Base-by-base conservation (phyloP, 148 eudicot genomes). In the Spergularia bocconei region DNA sequence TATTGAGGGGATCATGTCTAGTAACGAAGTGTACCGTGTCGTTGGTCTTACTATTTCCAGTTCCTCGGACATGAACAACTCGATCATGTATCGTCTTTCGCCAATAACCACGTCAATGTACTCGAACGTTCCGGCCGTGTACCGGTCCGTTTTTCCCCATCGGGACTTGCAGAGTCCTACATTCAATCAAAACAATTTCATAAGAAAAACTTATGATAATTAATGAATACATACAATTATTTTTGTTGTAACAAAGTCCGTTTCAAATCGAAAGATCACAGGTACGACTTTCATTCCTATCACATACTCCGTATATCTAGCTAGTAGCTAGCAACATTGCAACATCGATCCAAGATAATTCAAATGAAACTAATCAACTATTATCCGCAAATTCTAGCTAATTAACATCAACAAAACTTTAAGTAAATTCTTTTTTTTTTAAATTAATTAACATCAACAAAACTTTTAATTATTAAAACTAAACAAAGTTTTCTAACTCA, bases 131-230 rank as follows among this genome's bases (percentile, higher is more conserved):
- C 97, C 97, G 0, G 91, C 77, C 38, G 91, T 86, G 38, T 70
- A 19, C 6, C 78, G 60, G 3, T 87, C 86, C 2, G 71, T 82
- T 80, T 82, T 91, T 73, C 82, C 91, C 98, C 98, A 91, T 56
- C 87, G 83, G 16, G 97, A 91, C 76, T 89, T 91, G 98, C 98
- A 93, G 5, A 88, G 75, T 7, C 97, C 97, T 92, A 79, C 29
- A 74, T 56, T 38, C 17, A 11, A 11, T 56, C 16, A 11, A 75
- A 75, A 13, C 54, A 5, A 1, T 10, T n/a, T 12, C 70, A 11
- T 74, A 8, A 33, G 33, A 51, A 48, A 48, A 39, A 17, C 50
- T 16, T 11, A 17, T 13, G 11, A 36, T 6, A 13, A 6, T 5
- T 6, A 4, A 6, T 5, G 13, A 64, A 4, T 36, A 36, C 4